Evolutionary conservation across 2,329 filamentous ascomycete genomes (phyloP).

Genomic region (Capronia epimyces): DNA sequence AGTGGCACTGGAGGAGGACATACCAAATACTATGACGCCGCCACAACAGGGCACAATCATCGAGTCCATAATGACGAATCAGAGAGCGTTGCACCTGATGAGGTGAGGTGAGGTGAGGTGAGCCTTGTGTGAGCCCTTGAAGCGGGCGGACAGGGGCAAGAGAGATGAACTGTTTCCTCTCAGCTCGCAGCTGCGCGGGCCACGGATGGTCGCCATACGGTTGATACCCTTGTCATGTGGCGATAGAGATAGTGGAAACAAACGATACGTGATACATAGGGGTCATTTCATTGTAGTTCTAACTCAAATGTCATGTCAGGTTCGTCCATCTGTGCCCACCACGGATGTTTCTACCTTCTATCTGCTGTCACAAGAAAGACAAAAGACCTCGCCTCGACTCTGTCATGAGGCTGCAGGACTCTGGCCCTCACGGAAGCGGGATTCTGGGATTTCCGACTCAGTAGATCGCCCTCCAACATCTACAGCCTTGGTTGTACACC

Average conservation of each 20-base stretch:
- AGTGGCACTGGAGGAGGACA: conserved; percentile 6
- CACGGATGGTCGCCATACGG: no score
- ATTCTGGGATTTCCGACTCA: neutral
- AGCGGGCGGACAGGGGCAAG: neutral
- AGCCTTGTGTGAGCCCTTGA: neutral
- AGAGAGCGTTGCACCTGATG: conserved; percentile 20
- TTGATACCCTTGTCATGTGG: no score
- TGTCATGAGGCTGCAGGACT: no score
- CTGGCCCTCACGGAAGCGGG: no score
- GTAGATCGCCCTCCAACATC: conserved; percentile 3
- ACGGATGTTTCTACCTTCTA: neutral
- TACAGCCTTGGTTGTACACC: conserved; percentile 1
- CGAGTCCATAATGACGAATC: conserved; percentile 6
- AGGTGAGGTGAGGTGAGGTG: conserved; percentile 3
- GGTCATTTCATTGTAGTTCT: neutral
- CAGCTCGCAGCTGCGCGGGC: no score
- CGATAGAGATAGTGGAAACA: neutral
- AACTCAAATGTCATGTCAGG: neutral
- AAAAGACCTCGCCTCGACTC: no score
- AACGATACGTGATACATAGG: neutral
- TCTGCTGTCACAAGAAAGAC: no score
- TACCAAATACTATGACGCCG: conserved; percentile 11
- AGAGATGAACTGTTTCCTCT: neutral
- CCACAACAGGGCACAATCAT: conserved; percentile 17
- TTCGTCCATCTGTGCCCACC: no score